Conservation (phyloP, 139 green algal species). For the Volvox reticuliferus region DNA sequence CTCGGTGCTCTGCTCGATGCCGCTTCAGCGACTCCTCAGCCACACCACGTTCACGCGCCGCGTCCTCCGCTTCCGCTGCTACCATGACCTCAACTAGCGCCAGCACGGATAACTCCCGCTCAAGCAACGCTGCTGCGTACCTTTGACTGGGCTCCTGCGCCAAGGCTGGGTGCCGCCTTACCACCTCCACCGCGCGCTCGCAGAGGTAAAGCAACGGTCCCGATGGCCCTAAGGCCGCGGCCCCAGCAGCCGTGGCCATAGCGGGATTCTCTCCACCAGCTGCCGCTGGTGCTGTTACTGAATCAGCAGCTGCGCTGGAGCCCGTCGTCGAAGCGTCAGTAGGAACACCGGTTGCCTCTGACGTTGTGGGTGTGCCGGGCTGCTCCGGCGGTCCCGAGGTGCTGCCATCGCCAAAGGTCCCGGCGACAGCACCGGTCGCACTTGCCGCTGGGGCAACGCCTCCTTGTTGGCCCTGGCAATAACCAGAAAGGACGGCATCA, state of each 20-base stretch:
- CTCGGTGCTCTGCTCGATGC: constrained; percentile 54
- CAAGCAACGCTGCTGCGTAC: constrained; percentile 79
- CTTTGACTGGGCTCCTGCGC: constrained; percentile 62
- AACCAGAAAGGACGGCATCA: constrained; percentile 64
- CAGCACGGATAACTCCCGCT: constrained; percentile 77
- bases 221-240: background rate
- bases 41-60: constrained; percentile 55
- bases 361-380: constrained; percentile 29
- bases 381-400: background rate
- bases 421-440: background rate
- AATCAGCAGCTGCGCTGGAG: background rate
- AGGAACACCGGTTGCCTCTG: background rate
- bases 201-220: constrained; percentile 63
- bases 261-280: background rate
- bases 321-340: background rate
- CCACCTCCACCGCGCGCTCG: constrained; percentile 67
- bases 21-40: constrained; percentile 64
- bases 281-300: background rate
- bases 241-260: background rate
- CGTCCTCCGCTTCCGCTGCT: constrained; percentile 65
- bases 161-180: constrained; percentile 58
- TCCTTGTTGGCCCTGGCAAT: constrained; percentile 48
- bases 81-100: constrained; percentile 82
- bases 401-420: background rate
- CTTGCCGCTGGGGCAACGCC: background rate